Base-by-base conservation (phyloP, 1,284 basidiomycete genomes). In the Hemileia vastatrix region DNA sequence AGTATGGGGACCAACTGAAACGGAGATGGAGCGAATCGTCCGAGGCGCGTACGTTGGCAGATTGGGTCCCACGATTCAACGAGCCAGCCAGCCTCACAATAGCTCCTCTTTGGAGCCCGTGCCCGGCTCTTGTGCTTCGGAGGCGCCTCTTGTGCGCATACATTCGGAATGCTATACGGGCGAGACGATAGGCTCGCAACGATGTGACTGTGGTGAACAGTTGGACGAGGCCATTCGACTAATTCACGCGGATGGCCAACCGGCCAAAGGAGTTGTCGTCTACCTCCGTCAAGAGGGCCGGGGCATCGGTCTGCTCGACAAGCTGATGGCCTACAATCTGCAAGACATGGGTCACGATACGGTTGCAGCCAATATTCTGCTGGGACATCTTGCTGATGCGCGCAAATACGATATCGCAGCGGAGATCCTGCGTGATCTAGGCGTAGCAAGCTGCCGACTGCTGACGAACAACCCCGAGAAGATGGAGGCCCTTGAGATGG, bases 151-250 rank as follows among this genome's bases (percentile, higher is more conserved):
- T 57, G 85, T 98, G 33, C 84, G 94, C 23, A 92, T 98, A 57
- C 94, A 98, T 78, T 94, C 90, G n/a, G 94, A 98, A 76, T 98
- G 94, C 77, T 98, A 92, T 77, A 98, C 94, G 0, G 94, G 94
- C 47, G 95, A 98, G 78, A 97, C 93, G 8, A 86, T 97, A 64
- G 94, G 95, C 9, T 94, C 90, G 74, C 92, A 96, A 86, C 86
- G 94, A 24, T 98, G 95, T 76, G 94, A 98, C 76, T 98, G 94
- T 73, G 94, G 95, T 19, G 94, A 98, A 77, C 95, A 98, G 77
- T 82, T 98, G 13, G 94, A 97, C 77, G 94, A 97, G 76, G 92
- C 94, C 27, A 85, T 98, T 68, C 84, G 91, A 8, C 85, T 88
- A 67, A 97, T 98, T 67, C 87, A 86, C 13, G 83, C 18, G 13